Percentiles rank a stretch among this genome's conserved stretches.
Evolutionary conservation across 495 filamentous ascomycete genomes (phyloP).

Genomic region (Xylaria scruposa): DNA sequence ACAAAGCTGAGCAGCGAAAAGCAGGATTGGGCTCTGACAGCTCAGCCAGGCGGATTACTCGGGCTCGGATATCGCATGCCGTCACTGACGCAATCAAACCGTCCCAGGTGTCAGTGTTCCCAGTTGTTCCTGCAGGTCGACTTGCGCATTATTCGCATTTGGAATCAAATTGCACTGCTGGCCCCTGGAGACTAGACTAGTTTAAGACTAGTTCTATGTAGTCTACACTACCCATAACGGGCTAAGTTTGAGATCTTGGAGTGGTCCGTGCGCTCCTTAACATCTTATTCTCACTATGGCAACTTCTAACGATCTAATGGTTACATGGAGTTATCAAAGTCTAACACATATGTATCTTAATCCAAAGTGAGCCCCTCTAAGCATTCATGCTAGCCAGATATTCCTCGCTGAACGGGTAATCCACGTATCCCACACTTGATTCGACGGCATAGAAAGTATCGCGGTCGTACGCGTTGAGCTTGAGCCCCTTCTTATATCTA

Average conservation of each 20-base stretch:
- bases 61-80: slow-evolving; percentile 15
- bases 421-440: slow-evolving; percentile 63
- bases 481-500: slow-evolving; percentile 59
- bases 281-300: not conserved
- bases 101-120: not conserved
- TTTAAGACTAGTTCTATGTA: not conserved
- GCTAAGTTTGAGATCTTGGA: not conserved
- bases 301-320: not conserved
- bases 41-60: not conserved
- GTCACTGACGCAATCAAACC: slow-evolving; percentile 12
- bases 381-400: slow-evolving; percentile 22
- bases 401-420: slow-evolving; percentile 57
- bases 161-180: slow-evolving; percentile 5
- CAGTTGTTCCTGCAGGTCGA: too few species aligned
- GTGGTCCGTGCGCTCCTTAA: not conserved
- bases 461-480: slow-evolving; percentile 59
- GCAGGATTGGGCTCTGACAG: slow-evolving; percentile 12
- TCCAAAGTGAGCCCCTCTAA: not conserved
- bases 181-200: not conserved
- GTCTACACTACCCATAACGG: not conserved
- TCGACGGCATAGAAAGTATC: slow-evolving; percentile 60
- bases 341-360: not conserved
- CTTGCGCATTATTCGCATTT: slow-evolving; percentile 19
- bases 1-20: not conserved
- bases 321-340: not conserved